Conservation (phyloP, 305 asterid species). For the Fraxinus velutina region DNA sequence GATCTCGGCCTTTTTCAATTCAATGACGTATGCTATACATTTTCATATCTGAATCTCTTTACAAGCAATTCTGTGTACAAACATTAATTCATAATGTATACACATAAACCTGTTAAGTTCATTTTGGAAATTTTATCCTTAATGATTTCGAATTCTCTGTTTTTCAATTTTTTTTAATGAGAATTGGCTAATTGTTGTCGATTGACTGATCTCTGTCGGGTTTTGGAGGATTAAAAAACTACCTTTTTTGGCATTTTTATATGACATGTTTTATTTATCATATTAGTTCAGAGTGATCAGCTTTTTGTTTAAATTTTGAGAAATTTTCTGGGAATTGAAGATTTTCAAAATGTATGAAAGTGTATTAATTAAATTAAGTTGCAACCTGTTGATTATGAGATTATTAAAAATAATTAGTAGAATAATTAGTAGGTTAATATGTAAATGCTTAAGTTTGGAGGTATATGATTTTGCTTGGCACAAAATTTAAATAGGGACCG, state of each 20-base stretch:
- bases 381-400: not conserved
- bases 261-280: not conserved
- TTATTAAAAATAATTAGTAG: not conserved
- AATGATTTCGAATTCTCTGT: not conserved
- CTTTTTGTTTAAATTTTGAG: not conserved
- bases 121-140: not conserved
- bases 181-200: not conserved
- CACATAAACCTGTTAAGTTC: not conserved
- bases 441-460: not conserved
- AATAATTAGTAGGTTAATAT: not conserved
- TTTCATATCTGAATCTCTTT: not conserved
- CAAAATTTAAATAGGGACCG: not conserved
- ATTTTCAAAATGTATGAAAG: not conserved
- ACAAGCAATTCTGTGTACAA: not conserved
- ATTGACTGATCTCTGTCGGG: not conserved
- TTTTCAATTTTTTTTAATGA: not conserved
- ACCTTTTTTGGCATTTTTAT: not conserved
- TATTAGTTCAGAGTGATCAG: not conserved
- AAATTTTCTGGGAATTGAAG: not conserved
- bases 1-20: constrained; percentile 66
- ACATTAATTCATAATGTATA: not conserved
- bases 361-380: not conserved
- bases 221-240: not conserved
- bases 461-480: not conserved
- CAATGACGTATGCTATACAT: constrained; percentile 49